Percentiles rank a stretch among this genome's conserved stretches.
These are phyloP conservation scores for Oldenlandia corymbosa DNA, from an alignment of 257 asterid genomes.

Conservation along the genomic window DNA sequence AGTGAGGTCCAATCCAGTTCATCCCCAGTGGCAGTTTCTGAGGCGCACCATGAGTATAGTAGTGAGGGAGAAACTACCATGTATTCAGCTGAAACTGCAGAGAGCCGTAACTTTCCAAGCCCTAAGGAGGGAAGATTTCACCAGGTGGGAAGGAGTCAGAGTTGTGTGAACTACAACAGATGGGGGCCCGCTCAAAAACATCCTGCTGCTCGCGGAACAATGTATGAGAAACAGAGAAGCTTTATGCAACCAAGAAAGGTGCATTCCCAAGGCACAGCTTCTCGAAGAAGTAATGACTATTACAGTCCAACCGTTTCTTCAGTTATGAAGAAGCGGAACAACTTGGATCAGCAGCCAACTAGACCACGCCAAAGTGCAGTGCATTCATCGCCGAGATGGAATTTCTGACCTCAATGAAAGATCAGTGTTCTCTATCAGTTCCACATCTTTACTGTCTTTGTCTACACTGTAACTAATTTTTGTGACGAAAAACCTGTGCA, in stretches of 20 bases:
- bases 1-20: slow-evolving; percentile 63
- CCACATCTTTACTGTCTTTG: slow-evolving; percentile 14
- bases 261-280: slow-evolving; percentile 73
- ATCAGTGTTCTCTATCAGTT: slow-evolving; percentile 7
- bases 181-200: slow-evolving; percentile 62
- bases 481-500: slow-evolving; percentile 18
- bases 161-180: slow-evolving; percentile 77
- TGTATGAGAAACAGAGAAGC: slow-evolving; percentile 60
- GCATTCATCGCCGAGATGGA: slow-evolving; percentile 90
- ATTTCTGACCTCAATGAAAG: slow-evolving; percentile 27
- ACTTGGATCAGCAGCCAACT: slow-evolving; percentile 47
- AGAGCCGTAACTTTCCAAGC: slow-evolving; percentile 74
- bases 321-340: slow-evolving; percentile 79
- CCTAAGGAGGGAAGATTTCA: slow-evolving; percentile 57
- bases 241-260: slow-evolving; percentile 65
- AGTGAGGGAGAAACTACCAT: slow-evolving; percentile 97
- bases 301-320: slow-evolving; percentile 92
- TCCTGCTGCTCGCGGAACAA: slow-evolving; percentile 53
- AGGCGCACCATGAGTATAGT: slow-evolving; percentile 51
- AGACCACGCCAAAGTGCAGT: slow-evolving; percentile 52
- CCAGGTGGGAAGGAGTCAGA: slow-evolving; percentile 86
- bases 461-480: slow-evolving; percentile 17
- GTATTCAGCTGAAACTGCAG: slow-evolving; percentile 99
- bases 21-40: slow-evolving; percentile 41
- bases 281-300: slow-evolving; percentile 82